Evolutionary conservation across 768 basidiomycete genomes (phyloP).

Genomic region (Russula emetica): DNA sequence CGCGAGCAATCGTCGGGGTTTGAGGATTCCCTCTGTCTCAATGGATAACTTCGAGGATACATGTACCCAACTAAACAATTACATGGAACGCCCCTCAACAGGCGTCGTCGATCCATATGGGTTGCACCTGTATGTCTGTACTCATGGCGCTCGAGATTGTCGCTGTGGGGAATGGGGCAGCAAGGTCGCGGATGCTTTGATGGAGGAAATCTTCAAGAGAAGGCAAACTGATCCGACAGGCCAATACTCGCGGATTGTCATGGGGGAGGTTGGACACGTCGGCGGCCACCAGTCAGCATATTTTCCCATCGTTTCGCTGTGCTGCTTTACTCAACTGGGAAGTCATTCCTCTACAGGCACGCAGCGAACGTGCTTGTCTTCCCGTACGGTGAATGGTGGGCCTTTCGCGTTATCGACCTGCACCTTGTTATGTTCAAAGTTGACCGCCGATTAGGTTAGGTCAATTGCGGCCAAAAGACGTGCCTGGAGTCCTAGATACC

Average conservation of each 20-base stretch:
- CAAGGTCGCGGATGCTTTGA: constrained; percentile 50
- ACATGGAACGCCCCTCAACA: not conserved
- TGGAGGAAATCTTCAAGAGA: constrained; percentile 46
- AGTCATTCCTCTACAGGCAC: constrained; percentile 39
- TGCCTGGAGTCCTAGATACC: constrained; percentile 48
- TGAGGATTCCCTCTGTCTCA: constrained; percentile 49
- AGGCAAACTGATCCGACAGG: constrained; percentile 19
- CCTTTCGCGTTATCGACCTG: constrained; percentile 15
- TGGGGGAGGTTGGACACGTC: constrained; percentile 72
- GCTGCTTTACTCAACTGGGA: constrained; percentile 3
- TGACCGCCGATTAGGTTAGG: constrained; percentile 51
- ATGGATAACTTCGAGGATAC: constrained; percentile 50
- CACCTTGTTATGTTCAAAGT: not conserved
- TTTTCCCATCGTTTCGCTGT: not conserved
- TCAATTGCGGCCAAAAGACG: constrained; percentile 52
- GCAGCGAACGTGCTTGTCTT: constrained; percentile 68
- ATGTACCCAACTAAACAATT: constrained; percentile 33
- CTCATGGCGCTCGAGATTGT: constrained; percentile 75
- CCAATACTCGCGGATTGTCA: constrained; percentile 35
- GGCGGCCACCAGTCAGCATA: constrained; percentile 74
- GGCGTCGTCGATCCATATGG: constrained; percentile 27
- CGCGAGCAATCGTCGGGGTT: constrained; percentile 42
- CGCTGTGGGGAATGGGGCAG: constrained; percentile 68
- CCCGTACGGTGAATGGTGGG: constrained; percentile 70
- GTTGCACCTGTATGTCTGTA: constrained; percentile 63